Base-by-base conservation (phyloP, 139 green algal genomes). In the Tetraselmis chui region DNA sequence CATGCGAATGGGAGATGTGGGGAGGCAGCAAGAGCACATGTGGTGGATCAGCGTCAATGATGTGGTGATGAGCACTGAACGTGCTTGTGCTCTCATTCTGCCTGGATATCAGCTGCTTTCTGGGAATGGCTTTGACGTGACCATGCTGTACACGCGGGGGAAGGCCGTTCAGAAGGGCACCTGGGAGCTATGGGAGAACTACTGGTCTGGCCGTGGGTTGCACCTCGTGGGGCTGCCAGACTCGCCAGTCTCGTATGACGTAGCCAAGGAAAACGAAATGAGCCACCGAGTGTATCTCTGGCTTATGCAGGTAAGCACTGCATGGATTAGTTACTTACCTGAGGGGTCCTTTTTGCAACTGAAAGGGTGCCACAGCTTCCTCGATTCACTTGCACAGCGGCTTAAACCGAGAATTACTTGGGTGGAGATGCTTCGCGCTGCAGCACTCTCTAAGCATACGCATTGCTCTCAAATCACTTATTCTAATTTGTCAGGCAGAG, bases 261-360 rank as follows among this genome's bases (percentile, higher is more conserved):
- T 75, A 22, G 28, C 32, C 18, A 24, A 82, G 78, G 78, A 82
- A 11, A 59, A 74, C n/a, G 78, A 27, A 31, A 75, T 75, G 22
- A 59, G 31, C 78, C 78, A 82, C 78, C 32, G 29, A 23, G 78
- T 82, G 24, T 82, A 74, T 31, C 30, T 82, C 31, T 82, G 78
- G 78, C 78, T 82, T 1, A 82, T 25, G 31, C 23, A 59, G 31
- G 28, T 74, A 25, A 28, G 2, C 2, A 29, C 25, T n/a, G n/a
- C n/a, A n/a, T n/a, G n/a, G n/a, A n/a, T n/a, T n/a, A n/a, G n/a
- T n/a, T n/a, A n/a, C n/a, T n/a, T n/a, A n/a, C n/a, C n/a, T n/a
- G n/a, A n/a, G n/a, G n/a, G n/a, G n/a, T n/a, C n/a, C n/a, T n/a
- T n/a, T n/a, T n/a, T n/a, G n/a, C n/a, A n/a, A n/a, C n/a, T n/a